phyloP scores from a whole-genome alignment of 2,329 filamentous ascomycete species.

The Lithohypha guttulata region DNA sequence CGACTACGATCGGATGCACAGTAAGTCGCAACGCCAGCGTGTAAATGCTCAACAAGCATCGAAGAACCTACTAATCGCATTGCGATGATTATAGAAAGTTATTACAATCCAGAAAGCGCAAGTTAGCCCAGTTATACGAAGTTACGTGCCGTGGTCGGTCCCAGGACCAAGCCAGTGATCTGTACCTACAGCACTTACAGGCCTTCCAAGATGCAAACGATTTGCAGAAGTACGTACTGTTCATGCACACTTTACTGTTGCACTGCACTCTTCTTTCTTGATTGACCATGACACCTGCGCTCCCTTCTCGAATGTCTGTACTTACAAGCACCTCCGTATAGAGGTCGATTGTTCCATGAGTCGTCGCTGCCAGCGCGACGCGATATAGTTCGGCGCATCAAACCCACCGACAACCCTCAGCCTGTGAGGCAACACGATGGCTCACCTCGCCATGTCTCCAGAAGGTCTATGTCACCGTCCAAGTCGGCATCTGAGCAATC shows the following conservation, averaged over 20 bases:
- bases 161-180: conserved; percentile 43
- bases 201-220: conserved; percentile 49
- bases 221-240: conserved; percentile 42
- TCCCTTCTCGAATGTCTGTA: not conserved
- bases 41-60: conserved; percentile 17
- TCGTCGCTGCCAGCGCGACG: conserved; percentile 38
- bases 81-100: conserved; percentile 34
- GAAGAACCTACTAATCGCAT: conserved; percentile 28
- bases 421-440: not conserved
- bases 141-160: conserved; percentile 48
- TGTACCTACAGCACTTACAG: conserved; percentile 42
- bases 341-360: conserved; percentile 48
- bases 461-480: not conserved
- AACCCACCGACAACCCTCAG: conserved; percentile 11
- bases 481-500: conserved; percentile 6
- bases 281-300: not conserved
- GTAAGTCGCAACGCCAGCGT: conserved; percentile 31
- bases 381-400: conserved; percentile 20
- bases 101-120: conserved; percentile 78
- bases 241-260: conserved; percentile 11
- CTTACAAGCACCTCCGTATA: conserved; percentile 25
- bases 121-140: conserved; percentile 79
- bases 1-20: conserved; percentile 41
- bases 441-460: not conserved
- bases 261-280: not conserved